Base-by-base conservation (phyloP, 306 rosid species). In the Myrica gale region DNA sequence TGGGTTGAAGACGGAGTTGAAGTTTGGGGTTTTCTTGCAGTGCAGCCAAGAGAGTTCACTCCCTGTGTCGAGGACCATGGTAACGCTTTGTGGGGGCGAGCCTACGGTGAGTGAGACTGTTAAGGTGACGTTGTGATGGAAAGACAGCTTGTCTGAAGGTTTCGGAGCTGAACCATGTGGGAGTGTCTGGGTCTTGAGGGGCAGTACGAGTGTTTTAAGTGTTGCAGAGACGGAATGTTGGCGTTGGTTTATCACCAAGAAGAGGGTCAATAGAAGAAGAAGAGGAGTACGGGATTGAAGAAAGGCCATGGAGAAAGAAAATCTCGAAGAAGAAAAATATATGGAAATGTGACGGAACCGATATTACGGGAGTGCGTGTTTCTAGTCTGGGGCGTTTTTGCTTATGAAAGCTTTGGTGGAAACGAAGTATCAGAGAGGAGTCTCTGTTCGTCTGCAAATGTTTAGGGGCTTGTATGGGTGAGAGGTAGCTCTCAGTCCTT, bases 1-100 rank as follows among this genome's bases (percentile, higher is more conserved):
- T 0, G 96, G 96, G 84, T 87, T 84, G 77, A 85, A 91, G 51
- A 82, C 72, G 42, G 84, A 78, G 80, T 23, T 80, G n/a, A 87
- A 42, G 55, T 69, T 74, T 17, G 80, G 90, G 53, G 80, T 4
- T 68, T 87, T 89, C 63, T 85, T 86, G 71, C 97, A 91, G 75
- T 87, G 96, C 12, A 91, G 88, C 98, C 98, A 89, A 0, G 97
- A 88, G 82, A 93, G 98, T 54, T 93, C 97, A 44, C 98, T 93
- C 13, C 98, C 96, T 48, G 98, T 93, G 84, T 93, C 97, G 45
- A 93, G 97, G 80, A 93, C 97, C 98, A 88, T 91, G 78, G 93
- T 88, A n/a, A 91, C 93, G 3, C n/a, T 80, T 84, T 93, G 98
- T 45, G 98, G 98, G 61, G 98, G 97, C 19, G 93, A 78, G 9